phyloP scores from a whole-genome alignment of 2,329 filamentous ascomycete genomes.

The Trichoderma sp. region DNA sequence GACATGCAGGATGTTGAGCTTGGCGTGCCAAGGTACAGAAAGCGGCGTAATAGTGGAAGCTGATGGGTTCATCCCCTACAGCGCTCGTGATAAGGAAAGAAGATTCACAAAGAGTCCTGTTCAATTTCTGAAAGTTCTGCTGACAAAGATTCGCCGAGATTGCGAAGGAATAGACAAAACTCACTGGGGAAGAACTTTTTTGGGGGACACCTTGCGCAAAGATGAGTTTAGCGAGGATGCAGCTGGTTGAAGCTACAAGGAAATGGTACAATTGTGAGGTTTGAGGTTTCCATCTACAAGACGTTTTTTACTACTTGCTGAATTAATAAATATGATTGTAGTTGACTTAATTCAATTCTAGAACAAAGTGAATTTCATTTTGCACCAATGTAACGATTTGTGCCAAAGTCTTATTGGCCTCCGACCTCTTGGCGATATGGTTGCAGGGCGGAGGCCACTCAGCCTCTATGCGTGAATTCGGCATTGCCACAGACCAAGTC shows the following conservation, averaged over 20 bases:
- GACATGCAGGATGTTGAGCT: neutral
- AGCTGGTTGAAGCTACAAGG: too few relatives aligned
- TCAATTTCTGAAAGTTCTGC: neutral
- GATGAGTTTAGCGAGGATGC: too few relatives aligned
- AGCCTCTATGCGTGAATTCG: conserved; percentile 45
- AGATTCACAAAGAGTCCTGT: neutral
- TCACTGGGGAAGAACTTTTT: neutral
- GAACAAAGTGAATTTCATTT: too few relatives aligned
- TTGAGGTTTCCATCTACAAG: too few relatives aligned
- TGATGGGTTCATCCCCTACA: neutral
- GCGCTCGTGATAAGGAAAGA: fast-evolving
- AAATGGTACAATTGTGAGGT: too few relatives aligned
- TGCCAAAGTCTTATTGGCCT: too few relatives aligned
- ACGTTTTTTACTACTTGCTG: too few relatives aligned
- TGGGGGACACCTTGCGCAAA: too few relatives aligned
- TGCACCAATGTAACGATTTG: too few relatives aligned
- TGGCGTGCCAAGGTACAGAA: neutral
- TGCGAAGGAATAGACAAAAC: neutral
- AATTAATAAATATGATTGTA: too few relatives aligned
- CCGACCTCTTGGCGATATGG: too few relatives aligned
- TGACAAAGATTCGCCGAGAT: neutral
- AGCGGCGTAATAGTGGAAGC: neutral
- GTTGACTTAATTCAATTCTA: too few relatives aligned
- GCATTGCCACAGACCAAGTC: conserved; percentile 50
- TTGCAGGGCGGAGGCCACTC: conserved; percentile 49